Percentiles rank a stretch among this genome's conserved stretches.
Conservation (phyloP, 192 early-diverging fungal genomes). For the Polychytrium aggregatum region DNA sequence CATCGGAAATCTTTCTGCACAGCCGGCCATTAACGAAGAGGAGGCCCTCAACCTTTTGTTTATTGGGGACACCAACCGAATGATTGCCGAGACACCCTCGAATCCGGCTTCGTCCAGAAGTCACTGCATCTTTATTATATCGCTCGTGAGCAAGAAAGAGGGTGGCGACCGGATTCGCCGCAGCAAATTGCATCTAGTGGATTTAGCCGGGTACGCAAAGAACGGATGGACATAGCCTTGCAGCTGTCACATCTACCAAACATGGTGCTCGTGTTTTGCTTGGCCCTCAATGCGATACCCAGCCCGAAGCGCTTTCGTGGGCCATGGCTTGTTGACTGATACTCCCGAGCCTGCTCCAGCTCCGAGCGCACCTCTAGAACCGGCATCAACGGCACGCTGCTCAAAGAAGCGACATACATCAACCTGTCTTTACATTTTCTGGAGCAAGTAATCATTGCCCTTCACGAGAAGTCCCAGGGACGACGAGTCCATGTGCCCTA, state of each 20-base stretch:
- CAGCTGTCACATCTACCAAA: too few relatives aligned
- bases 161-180: conserved; percentile 35
- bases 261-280: too few relatives aligned
- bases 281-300: too few relatives aligned
- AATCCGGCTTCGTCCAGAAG: conserved; percentile 51
- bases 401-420: conserved; percentile 48
- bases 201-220: conserved; percentile 47
- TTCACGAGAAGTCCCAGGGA: conserved; percentile 43
- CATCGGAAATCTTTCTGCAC: conserved; percentile 36
- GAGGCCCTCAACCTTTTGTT: conserved; percentile 52
- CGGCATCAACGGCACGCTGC: conserved; percentile 41
- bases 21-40: conserved; percentile 34
- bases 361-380: conserved; percentile 44
- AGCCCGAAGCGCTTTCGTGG: too few relatives aligned
- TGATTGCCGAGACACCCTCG: conserved; percentile 56
- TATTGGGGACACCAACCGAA: conserved; percentile 50
- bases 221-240: too few relatives aligned
- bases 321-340: too few relatives aligned
- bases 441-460: conserved; percentile 52
- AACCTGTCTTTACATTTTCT: conserved; percentile 53
- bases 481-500: conserved; percentile 48
- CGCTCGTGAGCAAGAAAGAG: conserved; percentile 17
- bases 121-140: conserved; percentile 52
- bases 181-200: conserved; percentile 50
- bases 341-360: conserved; percentile 7